Evolutionary conservation across 441 rosid species (phyloP).

Genomic region (Manihot esculenta): DNA sequence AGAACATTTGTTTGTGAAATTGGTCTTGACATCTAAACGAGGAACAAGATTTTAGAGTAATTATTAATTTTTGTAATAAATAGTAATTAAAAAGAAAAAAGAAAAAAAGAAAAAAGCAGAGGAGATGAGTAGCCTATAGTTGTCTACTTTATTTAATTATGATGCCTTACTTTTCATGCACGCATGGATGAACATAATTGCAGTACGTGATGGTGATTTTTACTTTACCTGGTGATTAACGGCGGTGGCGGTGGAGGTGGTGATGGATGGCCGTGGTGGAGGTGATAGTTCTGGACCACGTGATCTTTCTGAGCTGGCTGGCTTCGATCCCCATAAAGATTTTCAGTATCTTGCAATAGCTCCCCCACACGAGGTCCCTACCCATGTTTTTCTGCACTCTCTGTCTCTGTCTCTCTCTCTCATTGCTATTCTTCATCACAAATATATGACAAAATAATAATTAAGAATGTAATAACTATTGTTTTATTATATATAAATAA

Average conservation of each 20-base stretch:
- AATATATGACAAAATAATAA: no score
- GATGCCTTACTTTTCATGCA: constrained; percentile 22
- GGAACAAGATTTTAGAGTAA: no score
- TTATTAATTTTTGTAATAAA: no score
- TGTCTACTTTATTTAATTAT: not conserved
- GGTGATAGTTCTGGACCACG: constrained; percentile 30
- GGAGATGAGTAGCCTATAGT: no score
- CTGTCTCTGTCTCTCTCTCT: constrained; percentile 5
- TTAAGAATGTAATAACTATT: no score
- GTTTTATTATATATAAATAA: no score
- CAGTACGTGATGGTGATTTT: constrained; percentile 12
- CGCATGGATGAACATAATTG: constrained; percentile 27
- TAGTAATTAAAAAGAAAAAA: no score
- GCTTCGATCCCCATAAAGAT: constrained; percentile 46
- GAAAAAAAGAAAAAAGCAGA: no score
- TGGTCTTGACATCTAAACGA: no score
- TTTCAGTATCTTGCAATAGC: constrained; percentile 35
- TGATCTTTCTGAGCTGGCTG: constrained; percentile 44
- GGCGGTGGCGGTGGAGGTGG: not conserved
- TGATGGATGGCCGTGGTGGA: not conserved
- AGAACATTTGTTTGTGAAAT: no score
- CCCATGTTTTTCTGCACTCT: constrained; percentile 20
- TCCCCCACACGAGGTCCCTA: constrained; percentile 22
- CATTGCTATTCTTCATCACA: constrained; percentile 17
- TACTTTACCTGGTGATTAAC: no score